Base-by-base conservation (phyloP, 805 yeast species). In the Candida tallmaniae region DNA sequence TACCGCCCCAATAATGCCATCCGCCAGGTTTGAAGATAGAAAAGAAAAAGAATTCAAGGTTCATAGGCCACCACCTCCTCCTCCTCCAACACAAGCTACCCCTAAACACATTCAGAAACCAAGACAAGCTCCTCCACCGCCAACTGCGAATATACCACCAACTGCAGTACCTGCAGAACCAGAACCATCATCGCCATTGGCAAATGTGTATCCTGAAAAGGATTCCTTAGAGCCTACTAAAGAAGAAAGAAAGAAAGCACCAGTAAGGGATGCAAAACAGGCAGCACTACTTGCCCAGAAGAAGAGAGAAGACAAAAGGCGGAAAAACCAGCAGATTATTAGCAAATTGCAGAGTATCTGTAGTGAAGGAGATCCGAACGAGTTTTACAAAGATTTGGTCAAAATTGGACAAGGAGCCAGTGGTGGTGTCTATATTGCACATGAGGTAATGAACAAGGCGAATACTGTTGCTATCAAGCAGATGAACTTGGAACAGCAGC, bases 341-440 rank as follows among this genome's bases (percentile, higher is more conserved):
- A 74, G 76, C 29, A 83, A 78, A 48, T 66, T 93, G 32, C 69
- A 74, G 36, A 76, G 78, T 25, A 89, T 89, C 31, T 90, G 96
- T 51, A 72, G 87, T 2, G 78, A 76, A 21, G 93, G 89, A 6
- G 94, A 93, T 60, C 98, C 98, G 9, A 74, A 78, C 21, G 67
- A 66, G 35, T 54, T 74, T 31, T 93, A 85, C 58, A 65, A 69
- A 29, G 80, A 78, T 51, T 68, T 90, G 42, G 71, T 75, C 24
- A 89, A 90, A 57, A 82, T 93, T 44, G 99, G 99, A 1, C 98
- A 93, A 63, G 98, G 99, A 52, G 98, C 98, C 0, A 82, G 94
- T 11, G 99, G 98, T 35, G 95, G 95, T 25, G 99, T 93, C 20
- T 93, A 81, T 51, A 86, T 93, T 20, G 97, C 97, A 0, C 76